Conservation (phyloP, 2,329 filamentous ascomycete species). For the Byssochlamys sp. region DNA sequence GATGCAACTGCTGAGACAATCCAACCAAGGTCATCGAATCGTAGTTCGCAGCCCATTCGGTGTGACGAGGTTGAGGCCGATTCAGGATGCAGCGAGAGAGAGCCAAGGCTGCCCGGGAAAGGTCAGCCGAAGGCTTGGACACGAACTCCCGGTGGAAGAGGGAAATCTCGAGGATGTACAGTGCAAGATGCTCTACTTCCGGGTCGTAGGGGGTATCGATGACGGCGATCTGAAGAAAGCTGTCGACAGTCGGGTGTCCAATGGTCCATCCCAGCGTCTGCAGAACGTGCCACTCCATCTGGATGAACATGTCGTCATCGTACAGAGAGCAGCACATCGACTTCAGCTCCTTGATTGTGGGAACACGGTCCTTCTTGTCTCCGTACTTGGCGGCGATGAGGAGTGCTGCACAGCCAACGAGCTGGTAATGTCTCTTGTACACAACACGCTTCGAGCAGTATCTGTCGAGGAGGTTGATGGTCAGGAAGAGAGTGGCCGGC, state of each 20-base stretch:
- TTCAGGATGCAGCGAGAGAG: slow-evolving; percentile 78
- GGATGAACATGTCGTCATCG: slow-evolving; percentile 98
- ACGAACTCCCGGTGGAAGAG: slow-evolving; percentile 96
- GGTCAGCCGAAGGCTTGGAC: slow-evolving; percentile 77
- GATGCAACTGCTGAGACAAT: slow-evolving; percentile 56
- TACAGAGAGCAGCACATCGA: slow-evolving; percentile 99
- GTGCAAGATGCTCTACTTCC: slow-evolving; percentile 87
- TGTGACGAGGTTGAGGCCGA: slow-evolving; percentile 64
- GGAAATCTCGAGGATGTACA: slow-evolving; percentile 89
- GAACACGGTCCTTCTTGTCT: slow-evolving; percentile 97
- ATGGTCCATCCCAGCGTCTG: slow-evolving; percentile 95
- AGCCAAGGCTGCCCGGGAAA: slow-evolving; percentile 78
- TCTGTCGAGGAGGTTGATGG: slow-evolving; percentile 89
- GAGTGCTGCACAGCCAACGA: slow-evolving; percentile 90
- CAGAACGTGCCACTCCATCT: slow-evolving; percentile 99
- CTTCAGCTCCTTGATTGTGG: slow-evolving; percentile 90
- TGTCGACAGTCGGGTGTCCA: slow-evolving; percentile 90
- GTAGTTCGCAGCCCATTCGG: slow-evolving; percentile 59
- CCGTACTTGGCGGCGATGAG: slow-evolving; percentile 97
- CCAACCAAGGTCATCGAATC: slow-evolving; percentile 47
- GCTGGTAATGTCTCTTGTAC: slow-evolving; percentile 97
- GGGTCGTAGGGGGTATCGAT: slow-evolving; percentile 65
- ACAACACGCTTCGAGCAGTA: slow-evolving; percentile 97
- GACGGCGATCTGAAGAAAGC: slow-evolving; percentile 79
- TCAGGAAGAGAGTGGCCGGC: slow-evolving; percentile 89